Conservation (phyloP, 108 stramenopile genomes). For the Licmophora abbreviata region DNA sequence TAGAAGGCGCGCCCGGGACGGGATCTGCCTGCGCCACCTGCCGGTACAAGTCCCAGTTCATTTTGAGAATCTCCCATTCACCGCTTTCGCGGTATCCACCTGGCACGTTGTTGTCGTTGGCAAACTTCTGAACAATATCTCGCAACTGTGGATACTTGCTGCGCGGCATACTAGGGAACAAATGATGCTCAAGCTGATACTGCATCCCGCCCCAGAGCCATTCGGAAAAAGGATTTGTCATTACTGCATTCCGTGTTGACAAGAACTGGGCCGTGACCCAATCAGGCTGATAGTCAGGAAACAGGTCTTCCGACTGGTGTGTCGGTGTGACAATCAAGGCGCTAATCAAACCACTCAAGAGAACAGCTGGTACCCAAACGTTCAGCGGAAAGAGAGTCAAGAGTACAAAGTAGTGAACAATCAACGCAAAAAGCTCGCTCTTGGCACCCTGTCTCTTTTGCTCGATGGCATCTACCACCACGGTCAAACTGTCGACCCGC, state of each 20-base stretch:
- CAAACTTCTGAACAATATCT: conserved; percentile 74
- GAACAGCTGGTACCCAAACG: conserved; percentile 79
- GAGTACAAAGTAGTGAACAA: conserved; percentile 72
- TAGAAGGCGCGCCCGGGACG: conserved; percentile 66
- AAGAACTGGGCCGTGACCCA: conserved; percentile 88
- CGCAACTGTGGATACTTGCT: conserved; percentile 75
- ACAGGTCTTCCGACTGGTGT: conserved; percentile 88
- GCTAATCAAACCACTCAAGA: conserved; percentile 80
- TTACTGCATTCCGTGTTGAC: conserved; percentile 86
- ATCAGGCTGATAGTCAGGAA: conserved; percentile 76
- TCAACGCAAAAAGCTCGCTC: conserved; percentile 53
- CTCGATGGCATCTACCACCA: conserved; percentile 63
- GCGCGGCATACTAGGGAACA: conserved; percentile 93
- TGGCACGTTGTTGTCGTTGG: conserved; percentile 84
- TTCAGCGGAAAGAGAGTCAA: conserved; percentile 61
- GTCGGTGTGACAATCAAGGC: conserved; percentile 91
- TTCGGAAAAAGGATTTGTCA: conserved; percentile 77
- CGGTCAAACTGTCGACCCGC: conserved; percentile 79
- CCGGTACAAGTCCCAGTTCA: conserved; percentile 81
- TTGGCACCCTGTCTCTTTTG: conserved; percentile 64
- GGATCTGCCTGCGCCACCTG: conserved; percentile 63
- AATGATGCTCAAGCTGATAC: conserved; percentile 93
- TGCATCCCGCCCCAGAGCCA: conserved; percentile 96
- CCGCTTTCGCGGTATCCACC: conserved; percentile 78
- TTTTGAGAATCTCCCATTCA: conserved; percentile 75